Conservation (phyloP, 108 stramenopile genomes). For the Stephanodiscus minutulus region DNA sequence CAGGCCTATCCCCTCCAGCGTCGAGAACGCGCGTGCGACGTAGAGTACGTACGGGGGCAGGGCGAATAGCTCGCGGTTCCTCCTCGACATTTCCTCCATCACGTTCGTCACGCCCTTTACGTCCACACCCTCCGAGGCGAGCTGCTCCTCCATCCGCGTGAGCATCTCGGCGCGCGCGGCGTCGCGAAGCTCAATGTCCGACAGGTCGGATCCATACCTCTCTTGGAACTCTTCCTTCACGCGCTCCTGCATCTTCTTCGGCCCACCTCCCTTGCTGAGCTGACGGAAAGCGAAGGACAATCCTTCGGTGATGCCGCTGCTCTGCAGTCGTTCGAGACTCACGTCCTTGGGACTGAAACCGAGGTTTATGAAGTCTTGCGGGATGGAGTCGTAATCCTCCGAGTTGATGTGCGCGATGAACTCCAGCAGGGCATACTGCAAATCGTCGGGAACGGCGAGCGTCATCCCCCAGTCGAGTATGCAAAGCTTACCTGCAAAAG, state of each 20-base stretch:
- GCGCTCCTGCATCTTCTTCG: slow-evolving; percentile 80
- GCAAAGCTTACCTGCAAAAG: slow-evolving; percentile 50
- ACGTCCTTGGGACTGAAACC: slow-evolving; percentile 75
- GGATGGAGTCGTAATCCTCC: slow-evolving; percentile 83
- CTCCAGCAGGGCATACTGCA: slow-evolving; percentile 85
- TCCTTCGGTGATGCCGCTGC: slow-evolving; percentile 76
- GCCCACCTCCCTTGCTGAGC: slow-evolving; percentile 70
- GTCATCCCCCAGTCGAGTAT: slow-evolving; percentile 93
- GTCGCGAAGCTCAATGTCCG: slow-evolving; percentile 60
- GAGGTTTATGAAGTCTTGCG: slow-evolving; percentile 84
- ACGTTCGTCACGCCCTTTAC: slow-evolving; percentile 80
- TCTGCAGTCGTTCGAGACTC: slow-evolving; percentile 58
- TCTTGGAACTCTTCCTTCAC: slow-evolving; percentile 75
- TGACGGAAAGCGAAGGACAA: slow-evolving; percentile 76
- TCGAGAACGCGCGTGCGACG: slow-evolving; percentile 81
- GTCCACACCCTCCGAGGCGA: slow-evolving; percentile 74
- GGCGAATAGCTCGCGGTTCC: slow-evolving; percentile 77
- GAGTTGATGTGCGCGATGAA: slow-evolving; percentile 91
- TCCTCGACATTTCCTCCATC: slow-evolving; percentile 79
- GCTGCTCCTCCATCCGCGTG: slow-evolving; percentile 69
- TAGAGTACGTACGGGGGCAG: slow-evolving; percentile 84
- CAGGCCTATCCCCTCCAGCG: slow-evolving; percentile 88
- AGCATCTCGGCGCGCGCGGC: slow-evolving; percentile 75
- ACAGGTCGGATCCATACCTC: slow-evolving; percentile 64
- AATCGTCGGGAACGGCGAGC: slow-evolving; percentile 68